These are phyloP conservation scores for Pseudogymnoascus sp. DNA, from an alignment of 2,329 filamentous ascomycete genomes.

Conservation along the genomic window DNA sequence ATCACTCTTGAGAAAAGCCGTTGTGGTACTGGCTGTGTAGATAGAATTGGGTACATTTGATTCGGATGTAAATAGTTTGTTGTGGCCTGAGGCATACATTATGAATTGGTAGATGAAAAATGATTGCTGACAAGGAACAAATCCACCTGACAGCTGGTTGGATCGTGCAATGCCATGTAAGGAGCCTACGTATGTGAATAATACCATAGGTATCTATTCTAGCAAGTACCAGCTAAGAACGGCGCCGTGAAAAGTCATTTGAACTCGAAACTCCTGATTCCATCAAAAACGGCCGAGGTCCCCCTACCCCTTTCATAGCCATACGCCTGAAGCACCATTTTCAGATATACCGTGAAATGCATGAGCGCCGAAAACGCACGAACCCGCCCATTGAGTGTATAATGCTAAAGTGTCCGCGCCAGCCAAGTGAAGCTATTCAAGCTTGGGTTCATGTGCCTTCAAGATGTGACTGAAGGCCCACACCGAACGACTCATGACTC, in stretches of 20 bases:
- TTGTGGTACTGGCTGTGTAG: background rate
- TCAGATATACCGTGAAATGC: constrained; percentile 6
- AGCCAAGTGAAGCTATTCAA: background rate
- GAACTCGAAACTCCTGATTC: constrained; percentile 6
- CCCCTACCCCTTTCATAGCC: background rate
- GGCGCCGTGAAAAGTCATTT: background rate
- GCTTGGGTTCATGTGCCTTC: background rate
- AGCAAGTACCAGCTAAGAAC: background rate
- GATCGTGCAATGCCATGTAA: background rate
- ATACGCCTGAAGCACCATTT: constrained; percentile 4
- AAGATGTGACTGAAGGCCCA: background rate
- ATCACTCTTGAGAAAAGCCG: background rate
- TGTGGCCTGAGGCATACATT: background rate
- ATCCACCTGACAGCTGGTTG: background rate
- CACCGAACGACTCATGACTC: constrained; percentile 17
- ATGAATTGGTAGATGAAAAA: background rate
- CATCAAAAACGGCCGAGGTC: background rate
- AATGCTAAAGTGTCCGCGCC: background rate
- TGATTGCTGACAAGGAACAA: background rate
- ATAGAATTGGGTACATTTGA: constrained; percentile 5
- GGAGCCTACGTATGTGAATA: background rate
- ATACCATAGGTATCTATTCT: background rate
- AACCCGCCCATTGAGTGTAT: background rate
- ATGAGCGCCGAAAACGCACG: constrained; percentile 7
- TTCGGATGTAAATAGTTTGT: background rate